Evolutionary conservation across 768 basidiomycete genomes (phyloP).

Genomic region (Lactifluus rugatus): DNA sequence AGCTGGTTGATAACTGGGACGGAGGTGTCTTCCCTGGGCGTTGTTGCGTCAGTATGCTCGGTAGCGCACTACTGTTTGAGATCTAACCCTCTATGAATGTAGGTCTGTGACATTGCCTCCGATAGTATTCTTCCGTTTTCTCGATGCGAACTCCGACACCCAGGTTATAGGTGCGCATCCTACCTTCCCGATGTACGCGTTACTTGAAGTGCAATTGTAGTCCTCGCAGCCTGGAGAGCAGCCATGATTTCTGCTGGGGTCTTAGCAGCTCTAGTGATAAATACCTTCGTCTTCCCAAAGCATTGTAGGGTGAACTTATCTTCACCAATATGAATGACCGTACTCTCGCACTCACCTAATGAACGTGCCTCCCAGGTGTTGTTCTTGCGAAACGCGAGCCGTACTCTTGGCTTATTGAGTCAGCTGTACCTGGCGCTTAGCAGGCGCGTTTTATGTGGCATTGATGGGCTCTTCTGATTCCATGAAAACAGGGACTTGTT

Average conservation of each 20-base stretch:
- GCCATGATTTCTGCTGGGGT: constrained; percentile 38
- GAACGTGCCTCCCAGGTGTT: constrained; percentile 26
- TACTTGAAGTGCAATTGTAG: constrained; percentile 22
- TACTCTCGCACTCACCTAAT: background rate
- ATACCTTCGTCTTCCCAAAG: constrained; percentile 37
- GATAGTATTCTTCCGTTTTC: constrained; percentile 29
- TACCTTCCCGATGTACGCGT: background rate
- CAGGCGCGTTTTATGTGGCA: constrained; percentile 25
- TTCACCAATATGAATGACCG: background rate
- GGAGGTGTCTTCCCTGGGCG: constrained; percentile 31
- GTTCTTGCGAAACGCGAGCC: constrained; percentile 33
- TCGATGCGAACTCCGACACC: constrained; percentile 8
- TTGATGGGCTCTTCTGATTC: background rate
- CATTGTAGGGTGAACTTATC: constrained; percentile 33
- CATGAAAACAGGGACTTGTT: constrained; percentile 1
- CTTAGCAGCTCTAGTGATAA: constrained; percentile 35
- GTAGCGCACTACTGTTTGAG: background rate
- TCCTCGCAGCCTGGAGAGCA: constrained; percentile 32
- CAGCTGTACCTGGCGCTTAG: constrained; percentile 36
- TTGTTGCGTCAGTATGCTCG: constrained; percentile 33
- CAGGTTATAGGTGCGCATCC: constrained; percentile 3
- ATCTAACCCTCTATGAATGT: background rate
- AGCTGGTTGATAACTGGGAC: constrained; percentile 37
- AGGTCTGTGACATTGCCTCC: constrained; percentile 39
- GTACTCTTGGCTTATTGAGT: constrained; percentile 31